Evolutionary conservation across 73 alveolate species (phyloP).

Genomic region (Paramecium biaurelia): DNA sequence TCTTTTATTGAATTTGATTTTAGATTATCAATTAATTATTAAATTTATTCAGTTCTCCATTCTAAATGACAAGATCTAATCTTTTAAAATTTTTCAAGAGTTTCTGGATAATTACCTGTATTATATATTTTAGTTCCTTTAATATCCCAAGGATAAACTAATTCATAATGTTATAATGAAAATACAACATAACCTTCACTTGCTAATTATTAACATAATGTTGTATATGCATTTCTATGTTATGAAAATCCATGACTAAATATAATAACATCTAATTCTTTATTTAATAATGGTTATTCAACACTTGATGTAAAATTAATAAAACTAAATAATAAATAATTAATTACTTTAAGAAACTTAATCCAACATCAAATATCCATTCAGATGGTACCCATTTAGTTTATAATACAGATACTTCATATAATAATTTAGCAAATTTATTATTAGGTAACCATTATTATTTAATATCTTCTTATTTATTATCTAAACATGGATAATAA

Average conservation of each 20-base stretch:
- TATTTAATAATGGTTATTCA: neutral
- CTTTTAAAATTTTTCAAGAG: conserved; percentile 11
- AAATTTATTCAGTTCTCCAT: conserved; percentile 34
- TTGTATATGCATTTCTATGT: conserved; percentile 38
- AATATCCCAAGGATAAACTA: conserved; percentile 44
- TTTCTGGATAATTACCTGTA: conserved; percentile 27
- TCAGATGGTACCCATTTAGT: neutral
- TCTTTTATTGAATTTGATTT: neutral
- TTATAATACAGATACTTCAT: neutral
- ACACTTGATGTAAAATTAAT: neutral
- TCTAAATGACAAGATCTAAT: conserved; percentile 8
- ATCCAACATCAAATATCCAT: conserved; percentile 30
- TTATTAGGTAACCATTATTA: conserved; percentile 6
- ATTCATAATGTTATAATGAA: conserved; percentile 20
- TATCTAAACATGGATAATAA: conserved; percentile 1
- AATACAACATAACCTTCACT: conserved; percentile 46
- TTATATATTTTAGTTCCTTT: neutral
- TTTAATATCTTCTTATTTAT: neutral
- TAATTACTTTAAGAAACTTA: neutral
- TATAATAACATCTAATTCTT: neutral
- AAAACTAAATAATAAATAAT: neutral
- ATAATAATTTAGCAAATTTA: neutral
- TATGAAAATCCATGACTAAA: conserved; percentile 45
- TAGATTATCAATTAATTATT: neutral
- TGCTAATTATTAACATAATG: conserved; percentile 18